Evolutionary conservation across 129 eudicot genomes (phyloP).

Genomic region (Cynara cardunculus): DNA sequence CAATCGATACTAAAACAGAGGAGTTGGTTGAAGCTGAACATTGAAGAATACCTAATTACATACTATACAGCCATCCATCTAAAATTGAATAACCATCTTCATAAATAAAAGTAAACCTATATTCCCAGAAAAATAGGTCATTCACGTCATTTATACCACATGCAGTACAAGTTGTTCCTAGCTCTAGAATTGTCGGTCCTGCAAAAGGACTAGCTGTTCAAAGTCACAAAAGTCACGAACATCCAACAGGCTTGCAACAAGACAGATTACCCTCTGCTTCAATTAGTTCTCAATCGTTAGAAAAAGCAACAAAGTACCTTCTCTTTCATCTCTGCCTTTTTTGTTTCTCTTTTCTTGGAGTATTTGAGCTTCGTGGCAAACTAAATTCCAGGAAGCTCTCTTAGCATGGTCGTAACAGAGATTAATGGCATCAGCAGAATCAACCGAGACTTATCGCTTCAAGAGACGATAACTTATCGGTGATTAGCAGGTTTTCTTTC

Average conservation of each 20-base stretch:
- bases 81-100: neutral
- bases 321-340: neutral
- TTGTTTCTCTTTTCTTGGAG: neutral
- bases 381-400: neutral
- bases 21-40: neutral
- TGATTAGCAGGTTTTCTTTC: neutral
- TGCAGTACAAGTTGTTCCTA: neutral
- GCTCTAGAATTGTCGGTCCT: neutral
- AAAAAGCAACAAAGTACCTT: neutral
- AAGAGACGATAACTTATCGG: neutral
- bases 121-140: neutral
- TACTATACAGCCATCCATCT: neutral
- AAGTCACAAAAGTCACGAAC: neutral
- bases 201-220: neutral
- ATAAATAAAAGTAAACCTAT: neutral
- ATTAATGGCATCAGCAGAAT: neutral
- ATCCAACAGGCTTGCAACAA: conserved; percentile 12
- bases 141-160: neutral
- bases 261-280: neutral
- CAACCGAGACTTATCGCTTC: neutral
- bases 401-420: neutral
- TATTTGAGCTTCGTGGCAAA: neutral
- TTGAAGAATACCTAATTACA: neutral
- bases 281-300: neutral
- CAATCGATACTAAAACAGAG: neutral